Evolutionary conservation across 768 basidiomycete genomes (phyloP), one percentile per base, ranked within the genome.

Genomic region (Epithele typhae): DNA sequence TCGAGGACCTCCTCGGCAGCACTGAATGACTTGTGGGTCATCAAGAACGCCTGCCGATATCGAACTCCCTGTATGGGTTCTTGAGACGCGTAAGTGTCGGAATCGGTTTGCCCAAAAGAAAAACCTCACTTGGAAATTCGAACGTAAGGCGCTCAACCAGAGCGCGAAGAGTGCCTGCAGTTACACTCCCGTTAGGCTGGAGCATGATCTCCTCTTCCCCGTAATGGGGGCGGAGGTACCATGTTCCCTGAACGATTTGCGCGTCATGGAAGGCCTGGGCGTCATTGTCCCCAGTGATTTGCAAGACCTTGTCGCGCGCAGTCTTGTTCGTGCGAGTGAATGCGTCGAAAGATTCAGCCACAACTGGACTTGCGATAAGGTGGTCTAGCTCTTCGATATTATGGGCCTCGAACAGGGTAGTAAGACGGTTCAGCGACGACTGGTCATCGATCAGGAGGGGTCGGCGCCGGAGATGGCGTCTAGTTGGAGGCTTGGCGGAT

Each of bases 1-100:
- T 87, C 81, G 53, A 92, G 82, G 2, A 94, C 64, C 34, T 74
- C 68, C 34, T 81, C 75, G 2, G 87, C 76, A 5, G 78, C 79
- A 21, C 80, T 82, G 60, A 94, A 92, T 0, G 88, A 86, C 43
- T 82, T 75, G 68, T 88, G 91, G 14, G 91, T 93, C 65, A 79
- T 82, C 37, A 94, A 72, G 68, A 95, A 94, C n/a, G 78, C 73
- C 25, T 74, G 70, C 22, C 74, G 70, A 60, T 74, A 85, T 10
- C 61, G 60, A 47, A 24, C 38, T 38, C 45, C 47, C 24, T 43
- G 51, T 2, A 42, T 22, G 1, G 51, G 45, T n/a, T 46, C 54
- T 56, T n/a, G 32, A 6, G 18, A 12, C 5, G 25, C 18, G 44
- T 17, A 9, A n/a, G 17, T 18, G 14, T 36, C 36, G 25, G 17